A percentile compares a stretch with the other conserved stretches of the same genome.
phyloP scores from a whole-genome alignment of 1,284 basidiomycete genomes.

The Athelia psychrophila region DNA sequence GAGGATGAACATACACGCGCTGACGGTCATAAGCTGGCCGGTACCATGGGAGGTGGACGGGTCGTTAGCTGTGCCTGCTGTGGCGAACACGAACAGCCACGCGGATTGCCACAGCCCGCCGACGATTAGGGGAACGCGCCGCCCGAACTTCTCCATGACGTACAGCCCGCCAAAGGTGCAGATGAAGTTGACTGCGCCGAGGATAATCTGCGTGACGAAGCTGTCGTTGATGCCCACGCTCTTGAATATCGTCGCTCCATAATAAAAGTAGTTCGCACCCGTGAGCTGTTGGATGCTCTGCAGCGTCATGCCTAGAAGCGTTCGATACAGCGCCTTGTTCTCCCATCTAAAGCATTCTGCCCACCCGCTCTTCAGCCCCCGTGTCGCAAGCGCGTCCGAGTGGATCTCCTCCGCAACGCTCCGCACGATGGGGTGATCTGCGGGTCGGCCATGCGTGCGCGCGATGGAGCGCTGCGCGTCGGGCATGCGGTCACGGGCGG shows the following conservation, averaged over 20 bases:
- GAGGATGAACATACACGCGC: conserved; percentile 77
- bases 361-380: conserved; percentile 48
- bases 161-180: conserved; percentile 72
- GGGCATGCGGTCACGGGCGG: conserved; percentile 43
- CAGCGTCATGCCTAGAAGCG: conserved; percentile 61
- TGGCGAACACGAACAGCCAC: conserved; percentile 79
- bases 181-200: conserved; percentile 67
- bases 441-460: conserved; percentile 50
- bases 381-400: conserved; percentile 45
- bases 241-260: conserved; percentile 68
- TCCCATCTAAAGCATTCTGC: conserved; percentile 54
- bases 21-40: conserved; percentile 71
- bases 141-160: conserved; percentile 68
- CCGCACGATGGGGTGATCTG: conserved; percentile 39
- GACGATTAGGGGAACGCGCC: conserved; percentile 59
- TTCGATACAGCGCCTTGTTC: conserved; percentile 60
- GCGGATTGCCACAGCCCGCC: conserved; percentile 72
- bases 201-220: conserved; percentile 71
- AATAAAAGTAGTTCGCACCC: conserved; percentile 70
- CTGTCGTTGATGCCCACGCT: conserved; percentile 68
- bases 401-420: conserved; percentile 53
- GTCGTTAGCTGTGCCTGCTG: conserved; percentile 67
- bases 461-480: conserved; percentile 55
- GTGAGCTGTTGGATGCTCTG: conserved; percentile 79
- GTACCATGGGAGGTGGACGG: conserved; percentile 45